Conservation (phyloP, 345 rosid species). For the Sonneratia alba region DNA sequence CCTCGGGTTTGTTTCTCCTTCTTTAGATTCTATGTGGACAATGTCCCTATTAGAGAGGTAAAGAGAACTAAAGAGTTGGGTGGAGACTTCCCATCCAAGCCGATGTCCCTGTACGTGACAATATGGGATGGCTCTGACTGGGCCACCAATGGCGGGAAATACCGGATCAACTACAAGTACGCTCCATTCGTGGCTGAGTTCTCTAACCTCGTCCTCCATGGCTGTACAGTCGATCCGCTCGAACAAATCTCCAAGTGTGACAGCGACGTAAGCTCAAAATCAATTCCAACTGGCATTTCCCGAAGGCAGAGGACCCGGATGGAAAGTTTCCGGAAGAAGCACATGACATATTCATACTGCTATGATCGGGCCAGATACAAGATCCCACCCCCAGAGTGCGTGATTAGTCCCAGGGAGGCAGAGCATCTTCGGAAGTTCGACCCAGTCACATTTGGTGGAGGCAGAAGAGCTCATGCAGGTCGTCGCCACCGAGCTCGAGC, state of each 20-base stretch:
- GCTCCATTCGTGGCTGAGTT: slow-evolving; percentile 63
- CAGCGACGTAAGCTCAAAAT: slow-evolving; percentile 18
- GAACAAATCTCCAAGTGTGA: slow-evolving; percentile 55
- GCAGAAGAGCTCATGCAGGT: slow-evolving; percentile 37
- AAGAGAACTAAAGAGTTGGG: slow-evolving; percentile 66
- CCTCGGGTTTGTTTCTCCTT: not conserved
- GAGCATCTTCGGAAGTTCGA: slow-evolving; percentile 50
- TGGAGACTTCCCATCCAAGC: slow-evolving; percentile 83
- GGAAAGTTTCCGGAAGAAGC: slow-evolving; percentile 60
- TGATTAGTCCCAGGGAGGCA: slow-evolving; percentile 48
- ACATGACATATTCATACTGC: slow-evolving; percentile 89
- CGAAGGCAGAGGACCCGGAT: slow-evolving; percentile 44
- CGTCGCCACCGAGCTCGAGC: slow-evolving; percentile 34
- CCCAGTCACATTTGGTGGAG: slow-evolving; percentile 71
- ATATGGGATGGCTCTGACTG: slow-evolving; percentile 95
- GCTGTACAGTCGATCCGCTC: slow-evolving; percentile 78
- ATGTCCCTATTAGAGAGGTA: slow-evolving; percentile 17
- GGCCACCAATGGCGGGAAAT: slow-evolving; percentile 97
- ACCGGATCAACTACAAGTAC: slow-evolving; percentile 88
- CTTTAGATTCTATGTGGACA: slow-evolving; percentile 72
- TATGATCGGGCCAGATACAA: slow-evolving; percentile 71
- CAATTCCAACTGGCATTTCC: slow-evolving; percentile 27
- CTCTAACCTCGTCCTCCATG: slow-evolving; percentile 67
- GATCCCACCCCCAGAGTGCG: slow-evolving; percentile 57
- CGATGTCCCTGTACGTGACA: slow-evolving; percentile 90